Evolutionary conservation across 345 rosid genomes (phyloP).

Genomic region (Rhodamnia argentea): DNA sequence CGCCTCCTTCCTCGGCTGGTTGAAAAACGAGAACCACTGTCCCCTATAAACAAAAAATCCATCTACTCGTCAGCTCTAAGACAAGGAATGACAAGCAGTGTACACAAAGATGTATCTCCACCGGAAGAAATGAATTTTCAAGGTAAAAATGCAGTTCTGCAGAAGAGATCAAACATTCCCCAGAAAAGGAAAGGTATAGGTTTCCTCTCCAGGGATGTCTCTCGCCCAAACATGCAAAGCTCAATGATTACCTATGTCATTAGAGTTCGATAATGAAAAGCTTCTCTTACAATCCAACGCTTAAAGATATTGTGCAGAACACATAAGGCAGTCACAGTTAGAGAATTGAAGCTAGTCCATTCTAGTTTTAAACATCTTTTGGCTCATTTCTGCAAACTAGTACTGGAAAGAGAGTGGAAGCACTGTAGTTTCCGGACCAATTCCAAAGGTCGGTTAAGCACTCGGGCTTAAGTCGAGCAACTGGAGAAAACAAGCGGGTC

Average conservation of each 20-base stretch:
- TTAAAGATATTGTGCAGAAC: no score
- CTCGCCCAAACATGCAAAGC: not conserved
- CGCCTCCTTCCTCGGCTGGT: conserved; percentile 95
- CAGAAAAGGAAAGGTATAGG: not conserved
- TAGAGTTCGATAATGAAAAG: not conserved
- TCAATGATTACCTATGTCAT: not conserved
- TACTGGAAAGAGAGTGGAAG: no score
- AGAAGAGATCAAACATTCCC: not conserved
- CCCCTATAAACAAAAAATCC: conserved; percentile 30
- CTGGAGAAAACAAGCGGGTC: no score
- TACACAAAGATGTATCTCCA: not conserved
- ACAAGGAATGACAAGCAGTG: not conserved
- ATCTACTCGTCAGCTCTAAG: no score
- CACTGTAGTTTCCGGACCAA: no score
- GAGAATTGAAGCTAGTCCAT: no score
- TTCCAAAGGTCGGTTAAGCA: no score
- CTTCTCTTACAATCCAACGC: no score
- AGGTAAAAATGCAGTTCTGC: not conserved
- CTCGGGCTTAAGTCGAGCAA: no score
- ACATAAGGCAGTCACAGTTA: no score
- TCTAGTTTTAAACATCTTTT: not conserved
- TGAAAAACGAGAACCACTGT: conserved; percentile 77
- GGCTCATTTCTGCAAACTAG: not conserved
- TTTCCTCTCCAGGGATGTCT: not conserved
- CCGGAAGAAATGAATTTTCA: not conserved